Percentiles rank a stretch among this genome's conserved stretches.
Evolutionary conservation across 768 basidiomycete species (phyloP).

Genomic region (Coprinopsis sp.): DNA sequence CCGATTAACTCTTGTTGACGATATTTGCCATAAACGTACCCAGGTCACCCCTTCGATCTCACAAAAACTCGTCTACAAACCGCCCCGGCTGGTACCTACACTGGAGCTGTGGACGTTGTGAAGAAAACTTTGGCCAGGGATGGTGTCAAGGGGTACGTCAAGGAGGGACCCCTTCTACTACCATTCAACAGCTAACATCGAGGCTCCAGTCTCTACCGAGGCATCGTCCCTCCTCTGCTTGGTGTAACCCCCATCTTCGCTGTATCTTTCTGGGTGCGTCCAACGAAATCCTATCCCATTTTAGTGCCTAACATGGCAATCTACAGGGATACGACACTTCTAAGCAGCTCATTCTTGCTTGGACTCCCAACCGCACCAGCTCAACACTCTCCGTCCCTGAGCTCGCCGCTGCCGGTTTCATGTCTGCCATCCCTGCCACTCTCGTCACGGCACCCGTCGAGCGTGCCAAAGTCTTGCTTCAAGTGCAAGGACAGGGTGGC

Average conservation of each 20-base stretch:
- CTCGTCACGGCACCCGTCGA: slow-evolving; percentile 94
- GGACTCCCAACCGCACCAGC: slow-evolving; percentile 73
- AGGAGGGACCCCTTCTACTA: slow-evolving; percentile 1
- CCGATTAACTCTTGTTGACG: neutral
- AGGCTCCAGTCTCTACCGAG: slow-evolving; percentile 86
- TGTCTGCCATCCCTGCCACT: slow-evolving; percentile 90
- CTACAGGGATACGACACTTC: slow-evolving; percentile 87
- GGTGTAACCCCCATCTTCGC: slow-evolving; percentile 99
- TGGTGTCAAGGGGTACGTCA: slow-evolving; percentile 75
- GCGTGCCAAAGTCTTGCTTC: slow-evolving; percentile 91
- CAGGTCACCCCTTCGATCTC: slow-evolving; percentile 96
- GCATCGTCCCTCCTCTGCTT: slow-evolving; percentile 88
- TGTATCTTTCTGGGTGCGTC: slow-evolving; percentile 89
- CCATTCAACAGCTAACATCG: no score
- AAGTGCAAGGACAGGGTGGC: slow-evolving; percentile 88
- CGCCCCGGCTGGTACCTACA: slow-evolving; percentile 82
- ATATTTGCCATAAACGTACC: neutral
- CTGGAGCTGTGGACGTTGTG: slow-evolving; percentile 89
- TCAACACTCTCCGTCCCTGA: slow-evolving; percentile 66
- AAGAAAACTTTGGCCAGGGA: slow-evolving; percentile 88
- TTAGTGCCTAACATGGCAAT: slow-evolving; percentile 2
- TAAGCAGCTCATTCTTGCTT: slow-evolving; percentile 73
- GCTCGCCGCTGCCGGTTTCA: slow-evolving; percentile 88
- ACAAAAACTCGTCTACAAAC: slow-evolving; percentile 97
- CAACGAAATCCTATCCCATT: slow-evolving; percentile 8